phyloP scores from a whole-genome alignment of 164 flowering plant species.

The Tetrastigma voinierianum region DNA sequence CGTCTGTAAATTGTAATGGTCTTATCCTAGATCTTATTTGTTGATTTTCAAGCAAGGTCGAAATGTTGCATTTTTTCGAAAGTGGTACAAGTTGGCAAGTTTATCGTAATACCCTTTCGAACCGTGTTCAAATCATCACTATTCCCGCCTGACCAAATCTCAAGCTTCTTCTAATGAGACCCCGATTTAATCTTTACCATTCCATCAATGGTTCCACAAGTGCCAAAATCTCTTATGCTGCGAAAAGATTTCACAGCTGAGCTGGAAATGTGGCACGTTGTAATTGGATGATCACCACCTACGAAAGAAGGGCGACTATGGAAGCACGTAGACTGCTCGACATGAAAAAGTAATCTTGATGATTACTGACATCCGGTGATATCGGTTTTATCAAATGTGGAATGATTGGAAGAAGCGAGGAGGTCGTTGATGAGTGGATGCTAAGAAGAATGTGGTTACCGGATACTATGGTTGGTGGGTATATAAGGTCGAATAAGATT shows the following conservation, averaged over 20 bases:
- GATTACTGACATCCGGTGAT: conserved; percentile 26
- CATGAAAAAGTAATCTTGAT: conserved; percentile 30
- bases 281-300: conserved; percentile 28
- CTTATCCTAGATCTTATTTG: no score
- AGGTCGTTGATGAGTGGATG: conserved; percentile 26
- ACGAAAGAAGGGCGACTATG: conserved; percentile 19
- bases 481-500: conserved; percentile 19
- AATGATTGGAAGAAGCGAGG: conserved; percentile 34
- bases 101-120: neutral
- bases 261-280: conserved; percentile 15
- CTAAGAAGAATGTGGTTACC: conserved; percentile 28
- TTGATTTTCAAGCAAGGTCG: neutral
- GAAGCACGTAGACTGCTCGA: conserved; percentile 33
- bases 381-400: conserved; percentile 33
- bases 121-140: neutral
- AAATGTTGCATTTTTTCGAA: neutral
- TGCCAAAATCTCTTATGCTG: neutral
- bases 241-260: conserved; percentile 18
- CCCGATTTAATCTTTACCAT: neutral
- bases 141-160: neutral
- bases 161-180: neutral
- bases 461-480: conserved; percentile 38
- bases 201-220: neutral
- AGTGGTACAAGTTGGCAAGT: neutral
- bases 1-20: no score